Evolutionary conservation across 2,329 filamentous ascomycete genomes (phyloP).

Genomic region (Emmonsia crescens): DNA sequence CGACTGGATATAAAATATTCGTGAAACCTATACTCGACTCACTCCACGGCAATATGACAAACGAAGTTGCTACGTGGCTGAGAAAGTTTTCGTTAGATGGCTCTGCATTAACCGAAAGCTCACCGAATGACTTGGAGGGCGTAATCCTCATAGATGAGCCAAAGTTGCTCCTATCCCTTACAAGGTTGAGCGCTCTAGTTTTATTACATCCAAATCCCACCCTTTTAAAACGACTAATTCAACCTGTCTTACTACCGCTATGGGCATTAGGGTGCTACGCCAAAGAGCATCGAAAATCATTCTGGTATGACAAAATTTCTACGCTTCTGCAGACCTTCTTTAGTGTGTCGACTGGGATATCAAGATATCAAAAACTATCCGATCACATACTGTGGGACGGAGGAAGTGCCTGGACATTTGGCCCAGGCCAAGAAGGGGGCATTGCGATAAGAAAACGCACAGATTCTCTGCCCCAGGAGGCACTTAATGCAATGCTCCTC

Average conservation of each 20-base stretch:
- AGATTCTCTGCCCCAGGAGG: constrained; percentile 3
- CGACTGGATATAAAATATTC: constrained; percentile 33
- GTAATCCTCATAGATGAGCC: constrained; percentile 18
- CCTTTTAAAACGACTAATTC: constrained; percentile 31
- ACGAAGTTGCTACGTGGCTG: constrained; percentile 21
- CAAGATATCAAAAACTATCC: constrained; percentile 29
- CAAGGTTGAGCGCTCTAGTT: constrained; percentile 27
- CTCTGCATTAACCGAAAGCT: neutral
- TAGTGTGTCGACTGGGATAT: constrained; percentile 27
- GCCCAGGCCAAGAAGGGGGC: constrained; percentile 13
- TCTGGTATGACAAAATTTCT: constrained; percentile 22
- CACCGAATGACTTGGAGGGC: neutral
- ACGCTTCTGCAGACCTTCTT: constrained; percentile 31
- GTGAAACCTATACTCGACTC: constrained; percentile 30
- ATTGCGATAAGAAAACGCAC: constrained; percentile 22
- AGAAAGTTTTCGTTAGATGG: constrained; percentile 15
- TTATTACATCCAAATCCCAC: constrained; percentile 34
- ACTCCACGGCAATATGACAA: constrained; percentile 24
- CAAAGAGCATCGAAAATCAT: constrained; percentile 19
- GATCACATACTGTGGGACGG: constrained; percentile 34
- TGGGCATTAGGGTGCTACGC: constrained; percentile 33
- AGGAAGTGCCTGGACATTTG: constrained; percentile 28
- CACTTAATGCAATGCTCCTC: constrained; percentile 22
- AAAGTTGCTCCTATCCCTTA: constrained; percentile 22
- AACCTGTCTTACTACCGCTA: constrained; percentile 30